Evolutionary conservation across 1,284 basidiomycete genomes (phyloP), one percentile per base, ranked within the genome.

Genomic region (Rhizoctonia solani): DNA sequence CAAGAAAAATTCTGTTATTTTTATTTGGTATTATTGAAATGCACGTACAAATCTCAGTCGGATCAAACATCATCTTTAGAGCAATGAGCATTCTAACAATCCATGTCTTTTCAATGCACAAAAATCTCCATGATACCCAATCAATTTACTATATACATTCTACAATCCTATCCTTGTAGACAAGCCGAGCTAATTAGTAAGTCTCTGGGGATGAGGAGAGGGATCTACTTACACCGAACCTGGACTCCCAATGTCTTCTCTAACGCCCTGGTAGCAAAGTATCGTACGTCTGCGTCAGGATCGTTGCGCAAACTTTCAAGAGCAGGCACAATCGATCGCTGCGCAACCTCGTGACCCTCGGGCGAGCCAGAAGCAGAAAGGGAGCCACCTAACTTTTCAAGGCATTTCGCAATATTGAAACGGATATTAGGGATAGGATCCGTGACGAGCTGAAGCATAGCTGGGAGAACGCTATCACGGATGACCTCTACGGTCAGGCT

Each of bases 351-450:
- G 69, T 83, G 84, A 8, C 95, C 95, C 68, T 93, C 92, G 1
- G 87, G 78, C 32, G 80, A 78, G 30, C 82, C 81, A 58, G 77
- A 78, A 11, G 82, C 49, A 27, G 77, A 85, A 69, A 93, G 88
- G 0, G 90, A 87, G 19, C 80, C 80, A 0, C 92, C 91, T 63
- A 98, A 82, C 27, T 92, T 87, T 80, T 98, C 94, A 72, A 97
- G 81, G 19, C 92, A 90, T 78, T 98, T 98, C 50, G 95, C 92
- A 34, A 98, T 95, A 77, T 99, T 99, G 85, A 99, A 99, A 47
- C 97, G 91, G 77, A 99, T 99, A 80, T 99, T 99, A 67, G 97
- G 97, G 75, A 99, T 99, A 8, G 93, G 89, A 77, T 99, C 97
- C 63, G 84, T 83, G 21, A 93, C 90, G 66, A 99, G 86, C 70